These are phyloP conservation scores for Penicillium fuscoglaucum DNA, from an alignment of 2,329 filamentous ascomycete species.

Conservation along the genomic window DNA sequence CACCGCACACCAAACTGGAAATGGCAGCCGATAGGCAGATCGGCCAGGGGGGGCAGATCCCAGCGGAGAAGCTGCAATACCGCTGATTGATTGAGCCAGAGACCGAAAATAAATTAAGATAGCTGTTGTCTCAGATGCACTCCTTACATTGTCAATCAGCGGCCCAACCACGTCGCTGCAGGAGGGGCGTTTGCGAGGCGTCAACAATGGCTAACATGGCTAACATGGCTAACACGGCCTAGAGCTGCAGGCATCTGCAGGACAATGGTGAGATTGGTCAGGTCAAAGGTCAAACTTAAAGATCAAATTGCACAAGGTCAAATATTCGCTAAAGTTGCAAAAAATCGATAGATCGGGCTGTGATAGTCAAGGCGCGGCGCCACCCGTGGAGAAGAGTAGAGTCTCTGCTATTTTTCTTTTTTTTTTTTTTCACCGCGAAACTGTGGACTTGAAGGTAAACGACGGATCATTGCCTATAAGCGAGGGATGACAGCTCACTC, in stretches of 20 bases:
- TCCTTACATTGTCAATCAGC: constrained; percentile 20
- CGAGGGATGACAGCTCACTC: constrained; percentile 3
- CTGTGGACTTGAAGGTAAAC: background rate
- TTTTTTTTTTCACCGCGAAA: background rate
- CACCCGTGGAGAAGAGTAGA: constrained; percentile 1
- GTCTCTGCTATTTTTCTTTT: background rate
- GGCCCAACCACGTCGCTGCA: constrained; percentile 18
- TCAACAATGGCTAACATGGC: constrained; percentile 17
- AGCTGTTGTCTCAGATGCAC: constrained; percentile 21
- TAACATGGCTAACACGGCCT: constrained; percentile 5
- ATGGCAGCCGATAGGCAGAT: constrained; percentile 6
- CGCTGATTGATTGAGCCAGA: constrained; percentile 14
- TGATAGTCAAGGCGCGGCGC: constrained; percentile 4
- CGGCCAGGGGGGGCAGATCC: background rate
- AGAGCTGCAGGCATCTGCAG: constrained; percentile 2
- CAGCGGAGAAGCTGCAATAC: constrained; percentile 1
- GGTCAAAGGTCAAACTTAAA: background rate
- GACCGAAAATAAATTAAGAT: constrained; percentile 8
- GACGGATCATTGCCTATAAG: background rate
- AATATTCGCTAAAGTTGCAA: background rate
- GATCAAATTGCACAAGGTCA: background rate
- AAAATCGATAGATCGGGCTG: constrained; percentile 10
- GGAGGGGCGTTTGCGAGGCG: constrained; percentile 2
- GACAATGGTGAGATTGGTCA: background rate
- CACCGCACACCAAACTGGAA: constrained; percentile 1